Evolutionary conservation across 805 yeast species (phyloP).

Genomic region (Cyberlindnera misumaiensis): DNA sequence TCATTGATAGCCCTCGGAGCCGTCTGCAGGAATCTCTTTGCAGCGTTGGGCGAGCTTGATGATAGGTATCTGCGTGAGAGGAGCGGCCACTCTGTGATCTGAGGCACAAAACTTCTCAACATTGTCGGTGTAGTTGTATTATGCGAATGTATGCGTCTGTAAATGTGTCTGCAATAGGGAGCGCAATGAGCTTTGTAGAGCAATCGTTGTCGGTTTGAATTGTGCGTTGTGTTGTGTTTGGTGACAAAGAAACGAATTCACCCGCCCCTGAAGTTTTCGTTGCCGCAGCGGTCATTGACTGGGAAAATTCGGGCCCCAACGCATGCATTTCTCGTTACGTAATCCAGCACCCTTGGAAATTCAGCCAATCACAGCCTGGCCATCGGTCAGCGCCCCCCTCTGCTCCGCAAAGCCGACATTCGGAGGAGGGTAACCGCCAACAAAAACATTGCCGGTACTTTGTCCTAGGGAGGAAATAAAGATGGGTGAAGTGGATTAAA

Average conservation of each 20-base stretch:
- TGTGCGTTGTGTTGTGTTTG: too few relatives aligned
- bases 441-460: too few relatives aligned
- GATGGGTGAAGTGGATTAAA: neutral
- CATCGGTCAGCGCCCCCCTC: neutral
- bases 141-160: neutral
- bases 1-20: constrained; percentile 20
- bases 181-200: neutral
- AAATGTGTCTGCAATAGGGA: neutral
- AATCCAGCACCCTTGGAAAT: too few relatives aligned
- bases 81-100: constrained; percentile 2
- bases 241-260: too few relatives aligned
- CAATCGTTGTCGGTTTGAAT: too few relatives aligned
- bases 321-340: too few relatives aligned
- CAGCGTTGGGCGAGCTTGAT: constrained; percentile 9
- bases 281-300: too few relatives aligned
- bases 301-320: too few relatives aligned
- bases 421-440: too few relatives aligned
- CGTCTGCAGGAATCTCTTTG: constrained; percentile 26
- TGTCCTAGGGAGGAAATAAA: too few relatives aligned
- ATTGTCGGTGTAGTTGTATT: constrained; percentile 3
- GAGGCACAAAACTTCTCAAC: constrained; percentile 10
- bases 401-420: too few relatives aligned
- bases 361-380: neutral
- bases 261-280: too few relatives aligned
- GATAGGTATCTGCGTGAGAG: constrained; percentile 11